Conservation (phyloP, 306 rosid species). For the Acacia melanoxylon region DNA sequence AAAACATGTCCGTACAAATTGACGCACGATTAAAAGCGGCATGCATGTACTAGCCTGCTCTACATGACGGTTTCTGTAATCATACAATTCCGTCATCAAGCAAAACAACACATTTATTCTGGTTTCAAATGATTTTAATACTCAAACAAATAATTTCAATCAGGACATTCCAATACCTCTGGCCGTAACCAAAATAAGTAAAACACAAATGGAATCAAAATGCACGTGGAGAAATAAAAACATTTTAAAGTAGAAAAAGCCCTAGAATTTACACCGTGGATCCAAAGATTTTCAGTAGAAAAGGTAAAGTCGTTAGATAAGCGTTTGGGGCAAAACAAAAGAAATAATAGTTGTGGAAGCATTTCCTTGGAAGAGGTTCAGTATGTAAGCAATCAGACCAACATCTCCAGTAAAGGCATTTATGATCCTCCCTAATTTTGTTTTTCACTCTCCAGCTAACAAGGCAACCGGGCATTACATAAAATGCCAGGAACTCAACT, state of each 20-base stretch:
- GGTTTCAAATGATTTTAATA: neutral
- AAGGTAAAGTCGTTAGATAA: neutral
- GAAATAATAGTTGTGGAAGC: neutral
- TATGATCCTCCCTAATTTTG: neutral
- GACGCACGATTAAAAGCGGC: neutral
- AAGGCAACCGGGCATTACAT: neutral
- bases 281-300: neutral
- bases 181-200: neutral
- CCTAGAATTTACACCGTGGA: neutral
- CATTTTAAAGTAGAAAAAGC: neutral
- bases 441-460: neutral
- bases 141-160: neutral
- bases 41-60: neutral
- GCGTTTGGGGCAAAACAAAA: neutral
- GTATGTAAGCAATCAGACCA: neutral
- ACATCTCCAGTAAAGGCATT: conserved; percentile 5
- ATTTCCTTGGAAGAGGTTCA: neutral
- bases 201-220: neutral
- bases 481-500: neutral
- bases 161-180: neutral
- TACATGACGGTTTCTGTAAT: neutral
- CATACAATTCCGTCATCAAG: conserved; percentile 21
- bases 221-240: neutral
- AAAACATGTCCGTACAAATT: conserved; percentile 16
- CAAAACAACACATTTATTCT: neutral